These are phyloP conservation scores for Boletus rubescentipes DNA, from an alignment of 768 basidiomycete species.

Conservation along the genomic window DNA sequence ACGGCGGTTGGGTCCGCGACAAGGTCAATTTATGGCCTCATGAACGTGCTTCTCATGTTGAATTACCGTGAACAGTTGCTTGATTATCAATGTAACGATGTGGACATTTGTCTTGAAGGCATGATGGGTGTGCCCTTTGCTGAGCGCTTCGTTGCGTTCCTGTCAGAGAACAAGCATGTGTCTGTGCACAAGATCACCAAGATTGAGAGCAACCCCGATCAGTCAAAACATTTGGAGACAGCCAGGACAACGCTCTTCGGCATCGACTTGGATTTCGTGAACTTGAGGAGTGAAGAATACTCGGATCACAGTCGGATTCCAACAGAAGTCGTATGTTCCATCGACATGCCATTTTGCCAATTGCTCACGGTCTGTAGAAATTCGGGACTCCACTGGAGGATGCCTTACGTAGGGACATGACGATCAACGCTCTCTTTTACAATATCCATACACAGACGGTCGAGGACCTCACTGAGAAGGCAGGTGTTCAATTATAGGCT, in stretches of 20 bases:
- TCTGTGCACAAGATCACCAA: conserved; percentile 61
- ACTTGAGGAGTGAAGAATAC: conserved; percentile 91
- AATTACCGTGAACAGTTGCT: conserved; percentile 56
- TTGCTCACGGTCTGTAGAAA: conserved; percentile 44
- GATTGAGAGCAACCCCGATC: conserved; percentile 92
- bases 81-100: conserved; percentile 79
- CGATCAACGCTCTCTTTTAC: conserved; percentile 96
- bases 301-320: conserved; percentile 87
- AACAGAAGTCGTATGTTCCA: conserved; percentile 65
- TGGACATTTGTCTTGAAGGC: conserved; percentile 86
- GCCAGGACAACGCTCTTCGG: conserved; percentile 81
- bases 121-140: conserved; percentile 94
- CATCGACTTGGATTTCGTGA: conserved; percentile 89
- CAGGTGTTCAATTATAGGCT: conserved; percentile 24
- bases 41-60: conserved; percentile 13
- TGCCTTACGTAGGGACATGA: conserved; percentile 86
- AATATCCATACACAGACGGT: conserved; percentile 84
- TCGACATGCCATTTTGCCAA: neutral
- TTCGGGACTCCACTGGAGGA: conserved; percentile 94
- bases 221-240: conserved; percentile 97
- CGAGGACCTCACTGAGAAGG: conserved; percentile 86
- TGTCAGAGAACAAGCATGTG: conserved; percentile 29
- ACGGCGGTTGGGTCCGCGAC: conserved; percentile 98
- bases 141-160: conserved; percentile 65
- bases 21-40: conserved; percentile 59